phyloP scores from a whole-genome alignment of 1,284 basidiomycete genomes.

The Leccinum pallidistipes region DNA sequence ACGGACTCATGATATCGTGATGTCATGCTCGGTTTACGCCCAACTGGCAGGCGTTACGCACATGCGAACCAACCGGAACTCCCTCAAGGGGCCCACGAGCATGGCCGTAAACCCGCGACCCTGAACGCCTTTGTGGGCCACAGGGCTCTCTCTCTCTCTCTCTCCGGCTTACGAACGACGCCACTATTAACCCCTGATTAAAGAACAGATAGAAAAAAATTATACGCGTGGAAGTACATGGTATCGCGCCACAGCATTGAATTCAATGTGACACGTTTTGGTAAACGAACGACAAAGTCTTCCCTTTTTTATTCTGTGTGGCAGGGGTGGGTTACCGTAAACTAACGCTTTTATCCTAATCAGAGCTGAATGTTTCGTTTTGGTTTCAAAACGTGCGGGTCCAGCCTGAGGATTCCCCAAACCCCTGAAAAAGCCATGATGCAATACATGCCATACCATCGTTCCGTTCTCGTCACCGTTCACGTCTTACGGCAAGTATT shows the following conservation, averaged over 20 bases:
- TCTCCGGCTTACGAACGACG: not conserved
- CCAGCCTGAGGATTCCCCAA: constrained; percentile 11
- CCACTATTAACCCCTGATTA: not conserved
- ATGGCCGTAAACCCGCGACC: constrained; percentile 13
- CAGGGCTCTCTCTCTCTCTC: not conserved
- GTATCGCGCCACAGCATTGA: not conserved
- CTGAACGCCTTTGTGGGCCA: constrained; percentile 9
- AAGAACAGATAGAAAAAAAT: not conserved
- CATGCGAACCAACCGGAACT: not conserved
- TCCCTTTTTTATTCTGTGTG: not conserved
- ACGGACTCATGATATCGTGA: not conserved
- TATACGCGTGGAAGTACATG: not conserved
- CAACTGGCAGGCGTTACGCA: not conserved
- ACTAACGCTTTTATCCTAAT: not conserved
- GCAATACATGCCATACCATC: constrained; percentile 6
- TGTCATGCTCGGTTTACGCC: not conserved
- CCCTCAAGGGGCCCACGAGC: not conserved
- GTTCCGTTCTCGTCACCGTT: not conserved
- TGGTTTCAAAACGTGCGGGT: not conserved
- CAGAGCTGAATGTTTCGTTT: not conserved
- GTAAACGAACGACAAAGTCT: not conserved
- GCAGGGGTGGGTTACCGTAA: constrained; percentile 8
- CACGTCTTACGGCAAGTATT: not conserved
- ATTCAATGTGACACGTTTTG: not conserved
- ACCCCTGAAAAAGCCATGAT: constrained; percentile 8